Base-by-base conservation (phyloP, 2,329 filamentous ascomycete genomes). In the Nigrospora oryzae region DNA sequence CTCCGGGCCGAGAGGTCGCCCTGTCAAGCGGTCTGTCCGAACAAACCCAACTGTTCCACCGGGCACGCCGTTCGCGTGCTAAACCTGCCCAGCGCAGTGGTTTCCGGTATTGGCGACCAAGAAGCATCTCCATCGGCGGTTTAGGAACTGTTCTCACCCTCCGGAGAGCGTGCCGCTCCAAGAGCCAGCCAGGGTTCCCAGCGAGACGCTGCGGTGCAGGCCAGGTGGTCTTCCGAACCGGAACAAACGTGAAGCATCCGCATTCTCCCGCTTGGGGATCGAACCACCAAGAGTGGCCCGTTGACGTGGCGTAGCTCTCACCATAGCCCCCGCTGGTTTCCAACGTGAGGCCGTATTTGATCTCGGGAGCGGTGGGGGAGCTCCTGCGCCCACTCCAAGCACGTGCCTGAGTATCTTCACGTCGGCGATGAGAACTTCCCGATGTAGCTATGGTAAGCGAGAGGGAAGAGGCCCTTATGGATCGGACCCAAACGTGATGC, bases 341-440 rank as follows among this genome's bases (percentile, higher is more conserved):
- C 50, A 53, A 4, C 51, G 65, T 43, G 56, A 48, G 30, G 4
- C 45, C 49, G 35, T 52, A 49, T 7, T 36, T 15, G 11, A 52
- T 12, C 34, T 51, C 67, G 38, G 63, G 54, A 3, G 43, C 65
- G 1, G 59, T 60, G 47, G 59, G 63, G 63, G 60, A 63, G 34
- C 23, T 67, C 28, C 31, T 64, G 33, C 54, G 45, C 49, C 43
- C 45, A 53, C 11, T 49, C 44, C 16, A 53, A 67, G 2, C 61
- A 58, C 50, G 44, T 45, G 13, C 40, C 44, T 42, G n/a, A 5
- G 28, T 16, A 15, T 34, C 13, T 11, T 14, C n/a, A 5, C 14
- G n/a, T 36, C 19, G 5, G 32, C 23, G 12, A 13, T 16, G n/a
- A 16, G n/a, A 16, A 14, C n/a, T 14, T 14, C 34, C 34, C 5